Conservation (phyloP, 805 yeast species). For the Pichia manshurica region DNA sequence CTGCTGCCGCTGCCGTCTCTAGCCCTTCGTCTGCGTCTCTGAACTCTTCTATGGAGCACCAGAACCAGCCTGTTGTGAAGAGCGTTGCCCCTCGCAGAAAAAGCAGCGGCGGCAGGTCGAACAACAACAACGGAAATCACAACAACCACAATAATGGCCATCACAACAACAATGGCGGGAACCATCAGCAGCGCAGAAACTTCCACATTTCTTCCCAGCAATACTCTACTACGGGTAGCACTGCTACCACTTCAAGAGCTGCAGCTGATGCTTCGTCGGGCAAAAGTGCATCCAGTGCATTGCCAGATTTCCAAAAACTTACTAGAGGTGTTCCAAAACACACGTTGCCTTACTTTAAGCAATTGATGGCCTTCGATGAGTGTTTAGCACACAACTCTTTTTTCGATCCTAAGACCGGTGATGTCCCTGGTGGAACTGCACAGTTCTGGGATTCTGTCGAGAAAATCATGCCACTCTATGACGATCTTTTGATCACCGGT, state of each 20-base stretch:
- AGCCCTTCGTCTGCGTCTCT: too few species aligned
- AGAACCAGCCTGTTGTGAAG: neutral
- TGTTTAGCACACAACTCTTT: slow-evolving; percentile 32
- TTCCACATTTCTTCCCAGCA: slow-evolving; percentile 10
- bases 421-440: slow-evolving; percentile 29
- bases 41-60: neutral
- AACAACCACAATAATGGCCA: neutral
- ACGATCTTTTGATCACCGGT: slow-evolving; percentile 40
- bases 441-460: slow-evolving; percentile 49
- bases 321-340: slow-evolving; percentile 23
- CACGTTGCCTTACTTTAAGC: slow-evolving; percentile 45
- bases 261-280: neutral
- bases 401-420: slow-evolving; percentile 31
- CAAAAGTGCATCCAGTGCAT: neutral
- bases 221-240: neutral
- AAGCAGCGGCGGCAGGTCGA: neutral
- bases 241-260: neutral
- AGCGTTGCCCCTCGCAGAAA: neutral
- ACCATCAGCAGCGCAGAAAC: slow-evolving; percentile 2
- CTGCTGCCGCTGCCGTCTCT: too few species aligned
- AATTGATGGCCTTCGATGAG: slow-evolving; percentile 48
- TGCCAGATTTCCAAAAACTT: slow-evolving; percentile 12
- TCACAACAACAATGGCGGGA: neutral
- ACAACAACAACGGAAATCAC: neutral
- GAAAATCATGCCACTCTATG: slow-evolving; percentile 45